Conservation (phyloP, 192 early-diverging fungal genomes). For the Umbelopsis sp. region DNA sequence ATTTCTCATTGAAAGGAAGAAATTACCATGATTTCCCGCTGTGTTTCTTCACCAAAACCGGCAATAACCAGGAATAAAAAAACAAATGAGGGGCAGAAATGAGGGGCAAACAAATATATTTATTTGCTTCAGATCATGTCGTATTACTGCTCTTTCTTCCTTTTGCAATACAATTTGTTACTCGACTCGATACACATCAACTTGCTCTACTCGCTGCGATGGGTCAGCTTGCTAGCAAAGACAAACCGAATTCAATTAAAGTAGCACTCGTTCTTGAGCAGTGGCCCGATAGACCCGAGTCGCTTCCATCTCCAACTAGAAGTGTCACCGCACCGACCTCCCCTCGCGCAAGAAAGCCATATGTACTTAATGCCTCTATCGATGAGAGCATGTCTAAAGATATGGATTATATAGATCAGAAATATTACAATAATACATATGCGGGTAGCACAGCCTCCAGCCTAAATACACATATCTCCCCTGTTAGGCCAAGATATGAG, state of each 20-base stretch:
- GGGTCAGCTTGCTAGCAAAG: slow-evolving; percentile 17
- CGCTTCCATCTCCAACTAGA: not conserved
- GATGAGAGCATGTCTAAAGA: not conserved
- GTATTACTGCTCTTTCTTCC: slow-evolving; percentile 13
- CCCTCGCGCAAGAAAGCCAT: no score
- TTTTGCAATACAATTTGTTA: not conserved
- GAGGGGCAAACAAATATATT: slow-evolving; percentile 21
- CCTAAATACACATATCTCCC: not conserved
- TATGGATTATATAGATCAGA: not conserved
- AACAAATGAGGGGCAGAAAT: slow-evolving; percentile 21
- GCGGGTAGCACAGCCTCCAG: not conserved
- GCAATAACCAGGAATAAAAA: slow-evolving; percentile 1
- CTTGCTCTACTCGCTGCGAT: slow-evolving; percentile 9
- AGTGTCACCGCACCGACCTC: no score
- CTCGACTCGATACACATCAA: not conserved
- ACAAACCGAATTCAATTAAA: slow-evolving; percentile 6
- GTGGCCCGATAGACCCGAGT: not conserved
- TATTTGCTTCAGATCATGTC: slow-evolving; percentile 13
- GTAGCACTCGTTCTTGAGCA: not conserved
- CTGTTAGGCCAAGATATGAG: not conserved
- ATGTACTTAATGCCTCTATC: no score
- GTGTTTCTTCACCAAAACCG: not conserved
- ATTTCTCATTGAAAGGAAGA: slow-evolving; percentile 12
- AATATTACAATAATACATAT: not conserved
- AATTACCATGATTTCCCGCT: not conserved